Conservation (phyloP, 345 rosid species). For the Hibiscus tridactylites region DNA sequence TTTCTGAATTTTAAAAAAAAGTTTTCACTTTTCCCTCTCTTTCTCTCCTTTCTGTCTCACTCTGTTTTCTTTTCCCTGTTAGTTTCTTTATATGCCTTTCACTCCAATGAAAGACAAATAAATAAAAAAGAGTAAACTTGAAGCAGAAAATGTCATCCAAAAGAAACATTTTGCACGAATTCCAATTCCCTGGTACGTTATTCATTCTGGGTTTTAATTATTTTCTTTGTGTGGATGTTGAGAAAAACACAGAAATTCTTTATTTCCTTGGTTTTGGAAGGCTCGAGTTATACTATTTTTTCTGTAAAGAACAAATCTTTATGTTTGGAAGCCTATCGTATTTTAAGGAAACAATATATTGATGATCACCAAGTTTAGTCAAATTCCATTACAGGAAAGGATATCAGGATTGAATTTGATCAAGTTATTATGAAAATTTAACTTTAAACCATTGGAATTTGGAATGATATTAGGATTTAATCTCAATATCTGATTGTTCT, state of each 20-base stretch:
- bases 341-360: not conserved
- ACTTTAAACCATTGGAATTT: not conserved
- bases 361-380: not conserved
- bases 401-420: not conserved
- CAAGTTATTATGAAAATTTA: not conserved
- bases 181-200: constrained; percentile 15
- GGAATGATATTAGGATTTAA: not conserved
- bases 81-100: not conserved
- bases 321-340: too few relatives aligned
- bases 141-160: constrained; percentile 1
- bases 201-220: not conserved
- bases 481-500: not conserved
- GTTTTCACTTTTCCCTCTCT: constrained; percentile 2
- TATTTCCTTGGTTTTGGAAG: not conserved
- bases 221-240: not conserved
- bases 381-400: not conserved
- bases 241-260: not conserved
- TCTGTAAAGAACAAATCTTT: not conserved
- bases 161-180: constrained; percentile 3
- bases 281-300: not conserved
- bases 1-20: not conserved
- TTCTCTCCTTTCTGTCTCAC: not conserved
- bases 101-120: not conserved
- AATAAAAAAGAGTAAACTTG: not conserved
- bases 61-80: not conserved